phyloP scores from a whole-genome alignment of 176 grass and related monocot species.

The Alloteropsis semialata region DNA sequence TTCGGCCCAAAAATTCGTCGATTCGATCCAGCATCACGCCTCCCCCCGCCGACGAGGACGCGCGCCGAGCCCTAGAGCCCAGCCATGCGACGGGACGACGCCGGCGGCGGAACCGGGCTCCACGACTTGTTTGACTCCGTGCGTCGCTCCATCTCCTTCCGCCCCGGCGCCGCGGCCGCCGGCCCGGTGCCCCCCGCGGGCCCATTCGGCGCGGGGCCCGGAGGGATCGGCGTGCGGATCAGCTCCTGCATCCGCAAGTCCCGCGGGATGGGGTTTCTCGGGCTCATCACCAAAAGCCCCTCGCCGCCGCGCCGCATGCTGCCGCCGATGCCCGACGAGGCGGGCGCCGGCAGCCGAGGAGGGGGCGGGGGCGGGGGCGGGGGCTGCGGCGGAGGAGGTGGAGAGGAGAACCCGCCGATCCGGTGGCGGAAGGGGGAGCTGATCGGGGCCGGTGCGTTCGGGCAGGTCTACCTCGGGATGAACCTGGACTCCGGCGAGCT shows the following conservation, averaged over 20 bases:
- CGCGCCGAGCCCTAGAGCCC: background rate
- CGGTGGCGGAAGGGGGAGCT: slow-evolving; percentile 90
- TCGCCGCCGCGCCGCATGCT: slow-evolving; percentile 53
- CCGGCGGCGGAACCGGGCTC: slow-evolving; percentile 45
- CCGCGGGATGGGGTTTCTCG: slow-evolving; percentile 63
- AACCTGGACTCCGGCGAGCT: slow-evolving; percentile 98
- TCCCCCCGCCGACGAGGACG: background rate
- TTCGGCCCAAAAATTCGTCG: slow-evolving; percentile 5
- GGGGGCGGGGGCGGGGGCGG: background rate
- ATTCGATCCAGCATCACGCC: slow-evolving; percentile 25
- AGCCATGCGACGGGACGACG: slow-evolving; percentile 61
- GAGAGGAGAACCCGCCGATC: slow-evolving; percentile 64
- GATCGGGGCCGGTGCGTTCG: slow-evolving; percentile 84
- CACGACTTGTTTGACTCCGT: slow-evolving; percentile 92
- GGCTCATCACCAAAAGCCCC: slow-evolving; percentile 71
- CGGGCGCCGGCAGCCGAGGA: background rate
- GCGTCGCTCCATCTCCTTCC: slow-evolving; percentile 72
- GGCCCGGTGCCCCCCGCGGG: slow-evolving; percentile 25
- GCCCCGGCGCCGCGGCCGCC: slow-evolving; percentile 30
- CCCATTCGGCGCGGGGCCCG: slow-evolving; percentile 18
- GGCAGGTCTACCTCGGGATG: slow-evolving; percentile 97
- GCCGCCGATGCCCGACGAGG: slow-evolving; percentile 21
- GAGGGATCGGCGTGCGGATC: slow-evolving; percentile 55
- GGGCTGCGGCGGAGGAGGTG: background rate
- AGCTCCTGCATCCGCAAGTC: slow-evolving; percentile 87